These are phyloP conservation scores for Citrullus mucosospermus DNA, from an alignment of 306 rosid species.

Conservation along the genomic window DNA sequence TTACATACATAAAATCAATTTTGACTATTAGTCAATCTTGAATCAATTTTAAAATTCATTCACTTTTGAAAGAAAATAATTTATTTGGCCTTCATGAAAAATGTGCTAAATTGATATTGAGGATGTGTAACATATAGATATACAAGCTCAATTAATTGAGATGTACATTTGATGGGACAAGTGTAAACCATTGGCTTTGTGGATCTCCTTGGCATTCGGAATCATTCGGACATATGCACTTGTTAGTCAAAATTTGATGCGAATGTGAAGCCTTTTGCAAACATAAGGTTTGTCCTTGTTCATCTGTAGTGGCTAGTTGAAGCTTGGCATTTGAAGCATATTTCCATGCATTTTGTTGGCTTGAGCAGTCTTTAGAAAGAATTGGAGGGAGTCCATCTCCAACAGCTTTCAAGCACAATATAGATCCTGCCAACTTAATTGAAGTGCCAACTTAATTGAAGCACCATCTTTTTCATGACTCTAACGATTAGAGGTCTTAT, in stretches of 20 bases:
- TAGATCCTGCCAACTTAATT: conserved; percentile 11
- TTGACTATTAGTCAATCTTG: too few species aligned
- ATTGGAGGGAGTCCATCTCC: conserved; percentile 19
- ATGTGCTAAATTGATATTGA: too few species aligned
- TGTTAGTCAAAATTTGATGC: conserved; percentile 15
- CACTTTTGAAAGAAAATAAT: too few species aligned
- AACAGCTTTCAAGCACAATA: conserved; percentile 17
- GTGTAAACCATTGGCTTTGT: neutral
- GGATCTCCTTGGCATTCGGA: neutral
- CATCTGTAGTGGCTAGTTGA: conserved; percentile 19
- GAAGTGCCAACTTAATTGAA: conserved; percentile 17
- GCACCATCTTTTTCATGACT: conserved; percentile 16
- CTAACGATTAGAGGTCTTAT: conserved; percentile 17
- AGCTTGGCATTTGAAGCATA: conserved; percentile 17
- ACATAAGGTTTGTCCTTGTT: conserved; percentile 11
- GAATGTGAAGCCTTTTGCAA: conserved; percentile 18
- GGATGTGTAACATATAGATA: too few species aligned
- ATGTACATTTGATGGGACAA: neutral
- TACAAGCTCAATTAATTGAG: neutral
- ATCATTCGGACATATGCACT: conserved; percentile 21
- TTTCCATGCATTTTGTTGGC: conserved; percentile 21
- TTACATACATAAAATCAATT: too few species aligned
- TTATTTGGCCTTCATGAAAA: too few species aligned
- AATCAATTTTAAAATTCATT: too few species aligned
- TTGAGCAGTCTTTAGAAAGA: conserved; percentile 19